Percentiles rank a stretch among this genome's conserved stretches.
These are phyloP conservation scores for Aspergillus sp. DNA, from an alignment of 2,329 filamentous ascomycete genomes.

Conservation along the genomic window DNA sequence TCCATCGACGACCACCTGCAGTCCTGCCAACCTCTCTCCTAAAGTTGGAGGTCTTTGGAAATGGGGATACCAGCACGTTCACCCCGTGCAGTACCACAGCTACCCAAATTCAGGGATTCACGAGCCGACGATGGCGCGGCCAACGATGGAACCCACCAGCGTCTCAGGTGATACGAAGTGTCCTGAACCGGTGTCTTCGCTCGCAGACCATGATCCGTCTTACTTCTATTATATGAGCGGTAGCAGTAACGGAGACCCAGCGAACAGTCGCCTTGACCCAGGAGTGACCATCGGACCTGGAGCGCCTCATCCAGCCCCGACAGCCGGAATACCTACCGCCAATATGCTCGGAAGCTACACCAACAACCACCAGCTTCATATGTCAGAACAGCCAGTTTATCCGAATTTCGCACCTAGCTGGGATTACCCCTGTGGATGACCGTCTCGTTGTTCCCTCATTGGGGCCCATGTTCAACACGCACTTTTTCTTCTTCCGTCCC, in stretches of 20 bases:
- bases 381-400: constrained; percentile 19
- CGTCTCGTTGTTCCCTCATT: not conserved
- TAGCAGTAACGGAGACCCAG: constrained; percentile 10
- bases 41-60: constrained; percentile 18
- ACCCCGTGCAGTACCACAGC: constrained; percentile 16
- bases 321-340: constrained; percentile 15
- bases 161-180: constrained; percentile 14
- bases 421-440: constrained; percentile 17
- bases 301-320: constrained; percentile 10
- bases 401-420: constrained; percentile 16
- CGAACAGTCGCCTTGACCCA: constrained; percentile 16
- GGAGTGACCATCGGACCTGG: constrained; percentile 14
- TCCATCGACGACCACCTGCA: constrained; percentile 23
- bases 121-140: constrained; percentile 19
- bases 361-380: constrained; percentile 12
- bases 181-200: constrained; percentile 8
- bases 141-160: constrained; percentile 15
- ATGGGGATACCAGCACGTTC: constrained; percentile 27
- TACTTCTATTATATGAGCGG: constrained; percentile 25
- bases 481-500: not conserved
- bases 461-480: not conserved
- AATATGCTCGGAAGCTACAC: constrained; percentile 25
- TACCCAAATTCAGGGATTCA: constrained; percentile 22
- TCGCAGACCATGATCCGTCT: constrained; percentile 14
- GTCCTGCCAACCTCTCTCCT: constrained; percentile 18